Evolutionary conservation across 169 alveolate species (phyloP).

Genomic region (Perkinsus olseni): DNA sequence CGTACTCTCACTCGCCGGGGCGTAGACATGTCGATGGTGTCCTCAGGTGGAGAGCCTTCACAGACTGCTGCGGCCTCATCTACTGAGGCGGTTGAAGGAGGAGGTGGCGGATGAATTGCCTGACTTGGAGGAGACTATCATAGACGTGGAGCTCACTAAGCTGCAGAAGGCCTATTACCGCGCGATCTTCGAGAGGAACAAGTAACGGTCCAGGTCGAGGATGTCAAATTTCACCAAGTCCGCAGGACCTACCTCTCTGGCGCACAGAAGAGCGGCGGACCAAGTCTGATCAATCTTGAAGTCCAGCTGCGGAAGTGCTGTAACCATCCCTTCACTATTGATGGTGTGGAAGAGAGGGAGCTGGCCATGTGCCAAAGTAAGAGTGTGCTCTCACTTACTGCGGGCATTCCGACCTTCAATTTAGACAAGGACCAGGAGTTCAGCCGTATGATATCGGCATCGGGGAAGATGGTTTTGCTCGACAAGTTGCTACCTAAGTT

Average conservation of each 20-base stretch:
- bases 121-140: conserved; percentile 69
- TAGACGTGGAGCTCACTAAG: conserved; percentile 79
- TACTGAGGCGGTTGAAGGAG: conserved; percentile 86
- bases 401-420: conserved; percentile 51
- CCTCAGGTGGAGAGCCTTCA: conserved; percentile 50
- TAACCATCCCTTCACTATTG: conserved; percentile 84
- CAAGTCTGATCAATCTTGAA: conserved; percentile 73
- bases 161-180: conserved; percentile 65
- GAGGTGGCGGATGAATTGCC: conserved; percentile 94
- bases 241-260: conserved; percentile 14
- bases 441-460: conserved; percentile 55
- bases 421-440: conserved; percentile 63
- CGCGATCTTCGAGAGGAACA: conserved; percentile 73
- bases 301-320: conserved; percentile 86
- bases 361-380: conserved; percentile 28
- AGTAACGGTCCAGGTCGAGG: conserved; percentile 33
- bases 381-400: conserved; percentile 11
- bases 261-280: conserved; percentile 38
- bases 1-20: too few species aligned
- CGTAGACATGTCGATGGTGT: not conserved
- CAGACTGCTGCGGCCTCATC: conserved; percentile 87
- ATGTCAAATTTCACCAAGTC: conserved; percentile 10
- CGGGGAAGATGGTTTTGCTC: conserved; percentile 72
- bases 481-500: conserved; percentile 62
- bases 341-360: conserved; percentile 66